phyloP scores from a whole-genome alignment of 2,329 filamentous ascomycete species.

The Trichoderma sp. region DNA sequence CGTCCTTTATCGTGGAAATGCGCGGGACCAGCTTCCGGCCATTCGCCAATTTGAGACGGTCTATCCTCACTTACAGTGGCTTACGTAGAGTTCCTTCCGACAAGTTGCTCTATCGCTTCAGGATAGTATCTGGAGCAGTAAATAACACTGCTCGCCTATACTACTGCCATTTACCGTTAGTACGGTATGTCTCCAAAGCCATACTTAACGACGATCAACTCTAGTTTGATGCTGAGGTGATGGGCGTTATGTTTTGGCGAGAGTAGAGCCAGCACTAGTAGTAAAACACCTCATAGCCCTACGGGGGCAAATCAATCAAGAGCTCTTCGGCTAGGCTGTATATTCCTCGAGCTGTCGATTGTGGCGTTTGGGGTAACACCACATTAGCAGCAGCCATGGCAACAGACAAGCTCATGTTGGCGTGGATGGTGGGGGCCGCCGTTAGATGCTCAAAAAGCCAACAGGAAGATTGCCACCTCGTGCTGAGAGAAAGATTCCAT shows the following conservation, averaged over 20 bases:
- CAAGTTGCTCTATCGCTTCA: neutral
- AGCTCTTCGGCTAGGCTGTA: neutral
- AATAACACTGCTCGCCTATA: neutral
- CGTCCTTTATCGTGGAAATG: too few species aligned
- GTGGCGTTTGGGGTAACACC: neutral
- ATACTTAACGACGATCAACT: neutral
- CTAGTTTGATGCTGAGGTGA: neutral
- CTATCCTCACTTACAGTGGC: too few species aligned
- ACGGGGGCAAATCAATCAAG: neutral
- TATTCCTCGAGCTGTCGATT: neutral
- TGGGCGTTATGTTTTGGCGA: neutral
- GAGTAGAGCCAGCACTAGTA: too few species aligned
- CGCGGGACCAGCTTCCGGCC: too few species aligned
- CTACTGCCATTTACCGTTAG: neutral
- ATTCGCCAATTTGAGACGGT: too few species aligned
- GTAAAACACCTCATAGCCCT: too few species aligned
- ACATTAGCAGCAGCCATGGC: neutral
- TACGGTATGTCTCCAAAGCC: neutral
- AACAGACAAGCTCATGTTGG: neutral
- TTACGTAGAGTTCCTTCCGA: too few species aligned
- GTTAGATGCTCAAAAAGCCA: neutral
- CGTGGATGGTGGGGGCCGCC: neutral
- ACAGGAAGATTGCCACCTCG: neutral
- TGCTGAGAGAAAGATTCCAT: neutral
- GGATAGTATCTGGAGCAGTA: neutral